These are phyloP conservation scores for Spatholobus suberectus DNA, from an alignment of 306 rosid genomes.

Conservation along the genomic window DNA sequence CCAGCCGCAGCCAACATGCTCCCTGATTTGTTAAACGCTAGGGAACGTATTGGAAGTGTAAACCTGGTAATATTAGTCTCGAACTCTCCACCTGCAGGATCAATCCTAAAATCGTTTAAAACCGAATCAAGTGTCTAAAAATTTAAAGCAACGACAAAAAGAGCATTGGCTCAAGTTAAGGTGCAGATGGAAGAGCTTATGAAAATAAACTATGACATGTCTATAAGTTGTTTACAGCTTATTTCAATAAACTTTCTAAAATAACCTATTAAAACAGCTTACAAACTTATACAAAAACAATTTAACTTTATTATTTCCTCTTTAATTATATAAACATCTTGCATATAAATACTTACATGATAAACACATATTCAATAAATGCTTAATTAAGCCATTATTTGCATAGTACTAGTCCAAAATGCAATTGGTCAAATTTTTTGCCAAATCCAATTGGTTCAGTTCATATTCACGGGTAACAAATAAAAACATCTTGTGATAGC, in stretches of 20 bases:
- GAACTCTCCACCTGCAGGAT: constrained; percentile 81
- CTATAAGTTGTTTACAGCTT: background rate
- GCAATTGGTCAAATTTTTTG: background rate
- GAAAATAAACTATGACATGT: background rate
- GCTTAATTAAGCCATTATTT: background rate
- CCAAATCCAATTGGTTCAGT: background rate
- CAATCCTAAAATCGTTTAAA: background rate
- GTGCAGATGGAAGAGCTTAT: background rate
- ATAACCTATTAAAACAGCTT: background rate
- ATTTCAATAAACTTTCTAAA: background rate
- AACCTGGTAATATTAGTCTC: constrained; percentile 93
- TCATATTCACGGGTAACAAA: background rate
- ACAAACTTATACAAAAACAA: no score
- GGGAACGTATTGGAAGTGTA: constrained; percentile 85
- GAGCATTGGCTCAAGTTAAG: background rate
- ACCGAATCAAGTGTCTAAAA: background rate
- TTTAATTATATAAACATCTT: background rate
- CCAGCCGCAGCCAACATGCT: constrained; percentile 95
- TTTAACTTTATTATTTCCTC: no score
- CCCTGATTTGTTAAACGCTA: constrained; percentile 87
- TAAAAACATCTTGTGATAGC: no score
- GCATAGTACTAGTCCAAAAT: background rate
- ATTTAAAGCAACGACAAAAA: background rate
- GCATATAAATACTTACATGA: background rate
- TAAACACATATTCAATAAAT: background rate